phyloP scores from a whole-genome alignment of 257 asterid genomes.

The Nicotiana knightiana region DNA sequence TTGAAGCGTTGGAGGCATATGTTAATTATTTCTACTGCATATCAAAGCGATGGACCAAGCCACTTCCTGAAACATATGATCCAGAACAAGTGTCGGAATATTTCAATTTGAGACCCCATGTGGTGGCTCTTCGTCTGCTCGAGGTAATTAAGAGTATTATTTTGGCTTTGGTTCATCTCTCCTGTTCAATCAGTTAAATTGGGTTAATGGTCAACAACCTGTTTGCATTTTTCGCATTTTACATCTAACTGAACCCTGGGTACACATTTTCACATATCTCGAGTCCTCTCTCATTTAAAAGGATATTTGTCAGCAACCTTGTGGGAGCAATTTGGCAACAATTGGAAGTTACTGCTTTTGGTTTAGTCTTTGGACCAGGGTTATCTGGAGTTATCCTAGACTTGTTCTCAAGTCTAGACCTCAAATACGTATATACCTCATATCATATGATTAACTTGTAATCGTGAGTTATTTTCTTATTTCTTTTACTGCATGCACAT shows the following conservation, averaged over 20 bases:
- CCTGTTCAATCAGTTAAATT: not conserved
- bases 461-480: not conserved
- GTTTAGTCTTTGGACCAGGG: not conserved
- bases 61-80: constrained; percentile 85
- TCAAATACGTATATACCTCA: constrained; percentile 2
- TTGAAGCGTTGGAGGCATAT: constrained; percentile 76
- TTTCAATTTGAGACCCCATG: constrained; percentile 85
- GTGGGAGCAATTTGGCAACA: not conserved
- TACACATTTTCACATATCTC: not conserved
- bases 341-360: not conserved
- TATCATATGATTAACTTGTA: not conserved
- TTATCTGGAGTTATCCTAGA: not conserved
- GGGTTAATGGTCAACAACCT: not conserved
- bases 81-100: constrained; percentile 60
- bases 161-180: not conserved
- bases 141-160: constrained; percentile 47
- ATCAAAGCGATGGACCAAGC: constrained; percentile 77
- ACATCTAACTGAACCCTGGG: not conserved
- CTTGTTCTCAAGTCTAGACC: not conserved
- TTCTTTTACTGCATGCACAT: not conserved
- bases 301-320: not conserved
- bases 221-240: not conserved
- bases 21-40: constrained; percentile 54
- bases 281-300: not conserved
- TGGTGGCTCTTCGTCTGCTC: constrained; percentile 72